Evolutionary conservation across 179 eudicot genomes (phyloP), one percentile per base, ranked within the genome.

Genomic region (Silene noctiflora): DNA sequence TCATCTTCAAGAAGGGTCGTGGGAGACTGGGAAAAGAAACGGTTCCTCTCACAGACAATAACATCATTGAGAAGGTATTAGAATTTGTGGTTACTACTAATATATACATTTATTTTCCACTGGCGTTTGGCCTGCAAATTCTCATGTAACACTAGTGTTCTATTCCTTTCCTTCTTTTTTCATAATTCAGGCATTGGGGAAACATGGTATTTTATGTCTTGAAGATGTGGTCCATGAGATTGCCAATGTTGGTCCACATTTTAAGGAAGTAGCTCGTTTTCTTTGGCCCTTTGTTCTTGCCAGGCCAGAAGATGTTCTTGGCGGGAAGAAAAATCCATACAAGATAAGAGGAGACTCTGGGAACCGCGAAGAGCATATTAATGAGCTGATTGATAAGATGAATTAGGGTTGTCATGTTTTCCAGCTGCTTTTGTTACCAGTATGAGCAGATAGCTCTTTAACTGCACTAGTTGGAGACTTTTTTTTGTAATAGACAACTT

Each of bases 311-410:
- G 76, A 73, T 17, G 80, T 51, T 56, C 67, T 85, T 0, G 44
- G 51, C 10, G 86, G 86, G 62, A 85, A 76, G 77, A 83, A 78
- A 67, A 85, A 83, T 48, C 64, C 75, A 3, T 85, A 12, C 82
- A 83, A 78, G 77, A 76, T 65, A 8, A 86, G 86, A 0, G 88
- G 88, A 65, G 88, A 85, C 72, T 73, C 88, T 20, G 86, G 86
- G 56, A 83, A 81, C 21, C 88, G 86, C 7, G 88, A 76, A 66
- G 88, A 78, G 4, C 75, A 69, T 27, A 80, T 83, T 76, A 83
- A 83, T 27, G 86, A 85, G 67, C 81, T 84, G 73, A 70, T 84
- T 58, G 84, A 77, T 76, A 62, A 62, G 78, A 84, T 84, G 86
- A 79, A 77, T 73, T 84, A 81, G 73, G 73, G 59, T 3, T 60